Evolutionary conservation across 2,329 filamentous ascomycete species (phyloP), one percentile per base, ranked within the genome.

Genomic region (Exserohilum rostratum): DNA sequence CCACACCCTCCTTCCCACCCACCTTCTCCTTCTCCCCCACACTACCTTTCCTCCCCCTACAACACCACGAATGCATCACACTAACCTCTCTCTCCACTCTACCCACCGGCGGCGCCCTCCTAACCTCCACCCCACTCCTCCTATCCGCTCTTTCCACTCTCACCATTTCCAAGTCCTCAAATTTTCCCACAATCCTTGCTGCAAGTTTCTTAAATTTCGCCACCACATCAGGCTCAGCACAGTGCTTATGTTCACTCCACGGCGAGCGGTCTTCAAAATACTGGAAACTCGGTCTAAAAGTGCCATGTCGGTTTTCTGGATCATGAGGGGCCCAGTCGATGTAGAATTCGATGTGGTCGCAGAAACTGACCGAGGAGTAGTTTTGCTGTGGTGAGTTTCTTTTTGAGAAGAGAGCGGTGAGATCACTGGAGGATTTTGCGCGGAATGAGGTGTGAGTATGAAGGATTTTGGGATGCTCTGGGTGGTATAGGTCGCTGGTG

Each of bases 251-350:
- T 5, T 51, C 11, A 25, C n/a, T 12, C 22, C 33, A 38, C 18
- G 42, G 33, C 9, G 18, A 34, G 3, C n/a, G 17, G 5, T 54
- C 44, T 1, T 31, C 22, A 12, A 29, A 39, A 6, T 9, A 22
- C 4, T 20, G 12, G 11, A 55, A 35, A 12, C 38, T 46, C 1
- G 33, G 37, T 15, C 43, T 51, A 31, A 44, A 57, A 3, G 55
- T 42, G 20, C 55, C 50, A 3, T 54, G 43, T 4, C n/a, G 30
- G 11, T 57, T 57, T 5, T 50, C 35, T 10, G 50, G 55, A n/a
- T 57, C 55, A 4, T 25, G 22, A 4, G 46, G n/a, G 11, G 39
- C 33, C 55, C 55, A 57, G 17, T 50, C 33, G 1, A 57, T 40
- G n/a, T 31, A 11, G 9, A 54, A 45, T n/a, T 54, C 43, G 15